phyloP scores from a whole-genome alignment of 2,329 filamentous ascomycete genomes.

The Tolypocladium pustulatum region DNA sequence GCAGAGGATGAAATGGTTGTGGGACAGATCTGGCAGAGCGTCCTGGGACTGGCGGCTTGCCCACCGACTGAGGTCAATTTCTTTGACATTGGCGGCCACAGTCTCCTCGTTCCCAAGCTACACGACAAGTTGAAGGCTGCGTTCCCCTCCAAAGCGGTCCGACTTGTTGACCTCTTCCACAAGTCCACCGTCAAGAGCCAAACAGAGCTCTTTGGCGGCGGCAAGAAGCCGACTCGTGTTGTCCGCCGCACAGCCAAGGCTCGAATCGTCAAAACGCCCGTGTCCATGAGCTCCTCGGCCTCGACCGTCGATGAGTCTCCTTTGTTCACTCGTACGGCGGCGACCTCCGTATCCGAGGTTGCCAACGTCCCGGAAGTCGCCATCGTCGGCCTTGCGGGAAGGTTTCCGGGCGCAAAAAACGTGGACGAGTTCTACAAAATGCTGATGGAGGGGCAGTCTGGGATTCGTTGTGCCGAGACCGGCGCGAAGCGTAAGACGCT shows the following conservation, averaged over 20 bases:
- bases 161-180: constrained; percentile 5
- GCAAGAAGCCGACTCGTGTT: background rate
- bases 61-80: constrained; percentile 5
- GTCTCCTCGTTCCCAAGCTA: constrained; percentile 6
- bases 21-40: background rate
- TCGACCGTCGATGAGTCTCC: background rate
- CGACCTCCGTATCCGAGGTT: constrained; percentile 5
- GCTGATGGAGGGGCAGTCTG: constrained; percentile 3
- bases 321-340: constrained; percentile 2
- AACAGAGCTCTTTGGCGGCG: background rate
- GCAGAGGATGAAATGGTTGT: background rate
- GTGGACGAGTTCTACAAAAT: constrained; percentile 5
- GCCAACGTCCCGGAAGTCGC: constrained; percentile 1
- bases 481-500: constrained; percentile 1
- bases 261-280: background rate
- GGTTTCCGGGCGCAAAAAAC: constrained; percentile 4
- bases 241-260: background rate
- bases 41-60: background rate
- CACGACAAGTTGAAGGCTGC: constrained; percentile 3
- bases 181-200: constrained; percentile 4
- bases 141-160: constrained; percentile 1
- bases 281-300: background rate
- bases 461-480: background rate
- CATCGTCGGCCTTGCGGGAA: constrained; percentile 4
- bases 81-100: constrained; percentile 9